These are phyloP conservation scores for Zygotorulaspora florentina DNA, from an alignment of 805 yeast species.

Conservation along the genomic window DNA sequence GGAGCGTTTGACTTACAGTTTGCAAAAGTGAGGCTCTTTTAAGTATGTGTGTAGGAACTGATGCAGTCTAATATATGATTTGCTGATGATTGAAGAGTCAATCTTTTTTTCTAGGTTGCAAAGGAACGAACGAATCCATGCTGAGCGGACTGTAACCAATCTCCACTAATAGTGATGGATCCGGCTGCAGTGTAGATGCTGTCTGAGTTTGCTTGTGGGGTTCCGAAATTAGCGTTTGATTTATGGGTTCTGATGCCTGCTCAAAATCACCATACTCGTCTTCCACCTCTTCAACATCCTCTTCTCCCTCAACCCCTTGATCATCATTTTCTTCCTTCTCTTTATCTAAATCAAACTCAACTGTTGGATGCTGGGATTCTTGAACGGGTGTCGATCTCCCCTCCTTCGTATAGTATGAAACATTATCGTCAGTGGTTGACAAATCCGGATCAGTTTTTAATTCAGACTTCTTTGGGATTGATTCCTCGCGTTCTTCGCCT, in stretches of 20 bases:
- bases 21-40: not conserved
- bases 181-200: slow-evolving; percentile 1
- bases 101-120: slow-evolving; percentile 26
- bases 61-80: not conserved
- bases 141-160: slow-evolving; percentile 6
- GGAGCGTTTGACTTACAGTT: slow-evolving; percentile 9
- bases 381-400: not conserved
- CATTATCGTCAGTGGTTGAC: not conserved
- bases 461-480: not conserved
- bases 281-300: not conserved
- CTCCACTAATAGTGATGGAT: not conserved
- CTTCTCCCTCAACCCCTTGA: not conserved
- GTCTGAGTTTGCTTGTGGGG: not conserved
- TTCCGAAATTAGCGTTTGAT: not conserved
- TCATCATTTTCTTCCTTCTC: not conserved
- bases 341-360: not conserved
- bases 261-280: slow-evolving; percentile 30
- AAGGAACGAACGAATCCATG: slow-evolving; percentile 27
- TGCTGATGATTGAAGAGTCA: not conserved
- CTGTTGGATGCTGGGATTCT: not conserved
- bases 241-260: slow-evolving; percentile 2
- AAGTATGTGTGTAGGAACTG: not conserved
- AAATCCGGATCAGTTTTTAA: not conserved
- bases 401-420: not conserved
- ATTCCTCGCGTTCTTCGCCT: not conserved